Percentiles rank a stretch among this genome's conserved stretches.
phyloP scores from a whole-genome alignment of 2,329 filamentous ascomycete species.

The Aureobasidium lini region DNA sequence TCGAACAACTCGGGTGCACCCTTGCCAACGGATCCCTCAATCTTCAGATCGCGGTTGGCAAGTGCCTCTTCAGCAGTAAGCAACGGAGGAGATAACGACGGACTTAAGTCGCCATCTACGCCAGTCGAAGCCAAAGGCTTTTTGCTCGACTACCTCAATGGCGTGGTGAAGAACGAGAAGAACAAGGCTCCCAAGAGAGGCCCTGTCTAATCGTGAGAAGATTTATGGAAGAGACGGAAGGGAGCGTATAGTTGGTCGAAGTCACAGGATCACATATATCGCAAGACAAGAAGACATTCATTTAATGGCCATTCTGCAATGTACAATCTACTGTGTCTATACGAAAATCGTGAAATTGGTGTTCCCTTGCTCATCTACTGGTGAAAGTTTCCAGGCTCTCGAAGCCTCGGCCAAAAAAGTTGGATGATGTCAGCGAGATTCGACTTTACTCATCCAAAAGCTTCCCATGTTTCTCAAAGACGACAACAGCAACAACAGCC shows the following conservation, averaged over 20 bases:
- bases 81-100: slow-evolving; percentile 15
- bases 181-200: slow-evolving; percentile 11
- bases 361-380: not conserved
- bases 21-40: slow-evolving; percentile 2
- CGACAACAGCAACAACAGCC: not conserved
- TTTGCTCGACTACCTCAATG: slow-evolving; percentile 29
- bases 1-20: not conserved
- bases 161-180: slow-evolving; percentile 23
- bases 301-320: not conserved
- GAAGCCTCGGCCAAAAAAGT: slow-evolving; percentile 8
- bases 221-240: not conserved
- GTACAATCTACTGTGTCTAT: not conserved
- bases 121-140: slow-evolving; percentile 29
- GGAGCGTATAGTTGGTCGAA: not conserved
- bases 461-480: not conserved
- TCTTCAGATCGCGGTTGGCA: slow-evolving; percentile 19
- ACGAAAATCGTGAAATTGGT: not conserved
- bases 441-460: not conserved
- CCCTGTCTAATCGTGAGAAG: not conserved
- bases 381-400: not conserved
- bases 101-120: slow-evolving; percentile 18
- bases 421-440: slow-evolving; percentile 10
- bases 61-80: slow-evolving; percentile 20
- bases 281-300: not conserved
- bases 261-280: not conserved